phyloP scores from a whole-genome alignment of 108 stramenopile genomes.

The Epithemia pelagica region DNA sequence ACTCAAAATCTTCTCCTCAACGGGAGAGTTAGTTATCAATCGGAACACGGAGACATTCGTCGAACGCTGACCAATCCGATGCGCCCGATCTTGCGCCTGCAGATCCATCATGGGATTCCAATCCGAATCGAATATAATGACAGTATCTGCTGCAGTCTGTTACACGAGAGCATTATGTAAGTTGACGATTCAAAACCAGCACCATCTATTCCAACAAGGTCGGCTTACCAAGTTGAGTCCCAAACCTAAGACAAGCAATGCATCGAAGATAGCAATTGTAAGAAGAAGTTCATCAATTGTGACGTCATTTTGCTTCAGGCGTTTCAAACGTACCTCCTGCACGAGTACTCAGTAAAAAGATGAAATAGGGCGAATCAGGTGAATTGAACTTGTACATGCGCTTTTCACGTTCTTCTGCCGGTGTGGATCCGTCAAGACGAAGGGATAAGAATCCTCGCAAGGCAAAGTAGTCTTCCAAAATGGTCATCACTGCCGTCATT shows the following conservation, averaged over 20 bases:
- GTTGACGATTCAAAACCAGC: too few relatives aligned
- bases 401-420: constrained; percentile 87
- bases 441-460: constrained; percentile 66
- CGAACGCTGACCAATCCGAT: constrained; percentile 92
- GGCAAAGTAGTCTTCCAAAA: constrained; percentile 90
- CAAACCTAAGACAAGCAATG: background rate
- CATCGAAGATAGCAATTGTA: background rate
- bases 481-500: constrained; percentile 91
- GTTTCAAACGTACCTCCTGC: constrained; percentile 81
- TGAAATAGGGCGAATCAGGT: constrained; percentile 76
- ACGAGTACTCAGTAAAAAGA: constrained; percentile 91
- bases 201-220: too few relatives aligned
- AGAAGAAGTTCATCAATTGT: too few relatives aligned
- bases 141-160: constrained; percentile 90
- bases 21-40: constrained; percentile 83
- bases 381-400: constrained; percentile 95
- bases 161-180: too few relatives aligned
- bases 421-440: constrained; percentile 87
- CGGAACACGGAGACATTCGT: constrained; percentile 87
- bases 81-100: constrained; percentile 95
- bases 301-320: too few relatives aligned
- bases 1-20: constrained; percentile 88
- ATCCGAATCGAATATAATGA: constrained; percentile 96
- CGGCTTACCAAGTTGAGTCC: background rate
- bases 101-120: constrained; percentile 99